Evolutionary conservation across 140 eudicot genomes (phyloP).

Genomic region (Erigeron philadelphicus): DNA sequence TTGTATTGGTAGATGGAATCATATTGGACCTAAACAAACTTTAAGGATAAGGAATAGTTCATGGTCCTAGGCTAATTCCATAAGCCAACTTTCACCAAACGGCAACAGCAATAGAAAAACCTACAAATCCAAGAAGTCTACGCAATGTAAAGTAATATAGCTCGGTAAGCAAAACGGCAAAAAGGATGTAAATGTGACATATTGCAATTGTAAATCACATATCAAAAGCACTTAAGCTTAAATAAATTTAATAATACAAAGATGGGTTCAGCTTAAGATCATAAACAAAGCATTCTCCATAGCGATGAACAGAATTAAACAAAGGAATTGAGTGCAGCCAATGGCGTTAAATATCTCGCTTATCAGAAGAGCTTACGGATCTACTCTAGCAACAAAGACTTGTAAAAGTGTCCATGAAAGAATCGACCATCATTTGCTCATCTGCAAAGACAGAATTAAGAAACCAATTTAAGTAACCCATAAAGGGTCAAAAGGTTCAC

Average conservation of each 20-base stretch:
- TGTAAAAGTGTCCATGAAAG: background rate
- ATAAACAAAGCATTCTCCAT: slow-evolving; percentile 17
- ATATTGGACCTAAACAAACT: slow-evolving; percentile 22
- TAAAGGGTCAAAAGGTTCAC: background rate
- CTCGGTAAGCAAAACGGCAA: background rate
- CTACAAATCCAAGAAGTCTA: background rate
- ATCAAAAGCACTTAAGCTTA: background rate
- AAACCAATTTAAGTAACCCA: slow-evolving; percentile 1
- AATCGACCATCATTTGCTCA: background rate
- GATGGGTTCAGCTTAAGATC: slow-evolving; percentile 10
- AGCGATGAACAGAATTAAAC: background rate
- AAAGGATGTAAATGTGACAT: background rate
- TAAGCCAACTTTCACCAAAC: slow-evolving; percentile 13
- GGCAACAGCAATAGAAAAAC: background rate
- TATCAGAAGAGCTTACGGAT: slow-evolving; percentile 4
- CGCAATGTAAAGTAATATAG: background rate
- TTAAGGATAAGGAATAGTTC: slow-evolving; percentile 20
- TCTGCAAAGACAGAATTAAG: background rate
- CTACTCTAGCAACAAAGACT: background rate
- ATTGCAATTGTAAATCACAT: background rate
- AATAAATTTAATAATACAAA: background rate
- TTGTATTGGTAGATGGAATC: slow-evolving; percentile 15
- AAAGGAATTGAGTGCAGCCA: background rate
- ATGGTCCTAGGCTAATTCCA: slow-evolving; percentile 19
- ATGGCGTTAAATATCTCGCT: background rate